Evolutionary conservation across 495 filamentous ascomycete genomes (phyloP).

Genomic region (Penicillium pulvis): DNA sequence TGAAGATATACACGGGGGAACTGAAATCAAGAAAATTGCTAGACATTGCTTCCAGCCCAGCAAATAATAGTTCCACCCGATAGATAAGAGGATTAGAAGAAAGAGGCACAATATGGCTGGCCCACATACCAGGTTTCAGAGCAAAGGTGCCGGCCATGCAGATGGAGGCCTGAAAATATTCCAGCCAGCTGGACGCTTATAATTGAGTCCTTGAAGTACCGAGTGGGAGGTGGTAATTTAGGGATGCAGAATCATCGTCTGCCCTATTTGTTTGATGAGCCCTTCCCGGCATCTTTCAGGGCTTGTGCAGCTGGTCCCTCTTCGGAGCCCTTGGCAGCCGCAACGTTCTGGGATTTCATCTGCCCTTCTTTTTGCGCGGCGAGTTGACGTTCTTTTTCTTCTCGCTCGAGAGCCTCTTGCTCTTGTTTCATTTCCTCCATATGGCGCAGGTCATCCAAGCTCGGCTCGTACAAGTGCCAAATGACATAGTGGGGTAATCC

Average conservation of each 20-base stretch:
- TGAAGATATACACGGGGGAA: slow-evolving; percentile 13
- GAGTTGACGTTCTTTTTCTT: slow-evolving; percentile 71
- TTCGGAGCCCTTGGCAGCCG: slow-evolving; percentile 16
- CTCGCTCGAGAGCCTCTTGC: slow-evolving; percentile 67
- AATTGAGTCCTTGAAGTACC: slow-evolving; percentile 64
- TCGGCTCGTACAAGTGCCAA: slow-evolving; percentile 99
- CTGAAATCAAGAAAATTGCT: not conserved
- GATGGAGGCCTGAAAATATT: slow-evolving; percentile 3
- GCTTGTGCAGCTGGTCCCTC: slow-evolving; percentile 21
- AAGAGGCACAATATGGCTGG: not conserved
- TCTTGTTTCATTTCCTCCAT: slow-evolving; percentile 98
- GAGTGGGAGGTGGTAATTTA: slow-evolving; percentile 16
- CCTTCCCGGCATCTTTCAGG: slow-evolving; percentile 17
- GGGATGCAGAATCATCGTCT: not conserved
- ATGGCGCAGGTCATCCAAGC: slow-evolving; percentile 92
- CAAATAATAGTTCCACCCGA: not conserved
- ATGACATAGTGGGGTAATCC: slow-evolving; percentile 98
- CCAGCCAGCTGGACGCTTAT: slow-evolving; percentile 17
- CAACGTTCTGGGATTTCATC: slow-evolving; percentile 8
- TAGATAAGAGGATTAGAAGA: not conserved
- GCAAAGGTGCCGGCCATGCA: not conserved
- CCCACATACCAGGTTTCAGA: not conserved
- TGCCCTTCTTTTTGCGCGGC: slow-evolving; percentile 44
- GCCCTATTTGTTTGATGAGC: slow-evolving; percentile 10
- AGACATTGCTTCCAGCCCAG: not conserved